Percentiles rank a stretch among this genome's conserved stretches.
These are phyloP conservation scores for Leishmania mexicana DNA, from an alignment of 208 protist genomes.

Conservation along the genomic window DNA sequence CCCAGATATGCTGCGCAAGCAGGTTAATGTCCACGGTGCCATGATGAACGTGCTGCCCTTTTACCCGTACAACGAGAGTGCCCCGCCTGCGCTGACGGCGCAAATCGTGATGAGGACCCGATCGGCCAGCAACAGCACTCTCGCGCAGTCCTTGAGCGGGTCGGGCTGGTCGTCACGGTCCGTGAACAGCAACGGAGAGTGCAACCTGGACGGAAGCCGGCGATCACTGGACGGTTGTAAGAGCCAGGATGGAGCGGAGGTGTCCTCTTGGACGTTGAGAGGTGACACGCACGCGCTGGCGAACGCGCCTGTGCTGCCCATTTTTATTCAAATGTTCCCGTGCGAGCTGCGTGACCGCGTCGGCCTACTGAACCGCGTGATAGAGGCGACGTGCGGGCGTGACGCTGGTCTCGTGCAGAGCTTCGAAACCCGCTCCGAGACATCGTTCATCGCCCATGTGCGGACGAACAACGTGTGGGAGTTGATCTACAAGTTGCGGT, in stretches of 20 bases:
- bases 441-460: conserved; percentile 70
- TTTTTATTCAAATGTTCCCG: conserved; percentile 87
- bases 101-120: conserved; percentile 34
- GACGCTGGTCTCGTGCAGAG: conserved; percentile 43
- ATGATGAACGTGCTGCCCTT: conserved; percentile 39
- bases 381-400: conserved; percentile 43
- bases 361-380: conserved; percentile 68
- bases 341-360: conserved; percentile 70
- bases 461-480: conserved; percentile 51
- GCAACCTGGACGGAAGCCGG: conserved; percentile 17
- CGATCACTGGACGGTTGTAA: conserved; percentile 16
- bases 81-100: conserved; percentile 35
- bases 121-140: conserved; percentile 18
- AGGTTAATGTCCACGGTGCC: conserved; percentile 48
- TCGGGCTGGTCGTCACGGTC: conserved; percentile 20
- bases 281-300: conserved; percentile 14
- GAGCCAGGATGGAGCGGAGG: conserved; percentile 9
- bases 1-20: conserved; percentile 30
- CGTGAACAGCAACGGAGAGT: conserved; percentile 4
- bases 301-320: conserved; percentile 30
- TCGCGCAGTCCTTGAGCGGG: conserved; percentile 24
- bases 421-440: conserved; percentile 74
- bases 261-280: not conserved
- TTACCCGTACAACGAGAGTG: conserved; percentile 36
- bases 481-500: conserved; percentile 68